Base-by-base conservation (phyloP, 2,329 filamentous ascomycete genomes). In the Chrysoporthe austroafricana region DNA sequence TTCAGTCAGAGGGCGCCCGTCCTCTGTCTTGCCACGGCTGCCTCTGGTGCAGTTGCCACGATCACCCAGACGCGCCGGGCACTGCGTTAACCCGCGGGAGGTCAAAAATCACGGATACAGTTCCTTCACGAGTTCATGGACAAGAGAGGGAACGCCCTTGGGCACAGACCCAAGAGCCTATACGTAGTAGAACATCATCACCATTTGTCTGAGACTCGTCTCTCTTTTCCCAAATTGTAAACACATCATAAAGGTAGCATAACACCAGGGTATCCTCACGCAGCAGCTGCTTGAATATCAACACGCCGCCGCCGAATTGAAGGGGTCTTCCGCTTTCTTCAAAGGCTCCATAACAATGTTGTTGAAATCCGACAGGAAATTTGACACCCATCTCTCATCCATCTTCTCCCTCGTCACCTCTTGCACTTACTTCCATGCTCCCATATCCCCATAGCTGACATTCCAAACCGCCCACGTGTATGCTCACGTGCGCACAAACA, bases 261-360 rank as follows among this genome's bases (percentile, higher is more conserved):
- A 61, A 61, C 58, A 61, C 58, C 58, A 61, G 58, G 58, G 58
- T 61, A 61, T 61, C 58, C 58, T 61, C 58, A 34, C 58, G 58
- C 43, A 61, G 39, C 42, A 61, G 58, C 58, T 16, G 58, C 58
- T 61, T 46, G 13, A 48, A 61, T 11, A 48, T 61, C 58, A 61
- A 61, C 58, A 61, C 39, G 58, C 43, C 58, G 58, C 58, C 58
- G 4, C 26, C 58, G 36, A 11, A 61, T 34, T n/a, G 32, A 62
- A 34, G 32, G 48, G 50, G 50, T 54, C 50, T 54, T 32, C 21
- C 50, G 50, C 50, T 52, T 18, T 39, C 50, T 39, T 54, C 32
- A 21, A 39, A 42, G 48, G 58, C 62, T 16, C 62, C 32, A 54
- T 34, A 63, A 26, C 50, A 62, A 21, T 32, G 39, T 62, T 44